These are phyloP conservation scores for Starmerella scarabaei DNA, from an alignment of 805 yeast species.

Conservation along the genomic window DNA sequence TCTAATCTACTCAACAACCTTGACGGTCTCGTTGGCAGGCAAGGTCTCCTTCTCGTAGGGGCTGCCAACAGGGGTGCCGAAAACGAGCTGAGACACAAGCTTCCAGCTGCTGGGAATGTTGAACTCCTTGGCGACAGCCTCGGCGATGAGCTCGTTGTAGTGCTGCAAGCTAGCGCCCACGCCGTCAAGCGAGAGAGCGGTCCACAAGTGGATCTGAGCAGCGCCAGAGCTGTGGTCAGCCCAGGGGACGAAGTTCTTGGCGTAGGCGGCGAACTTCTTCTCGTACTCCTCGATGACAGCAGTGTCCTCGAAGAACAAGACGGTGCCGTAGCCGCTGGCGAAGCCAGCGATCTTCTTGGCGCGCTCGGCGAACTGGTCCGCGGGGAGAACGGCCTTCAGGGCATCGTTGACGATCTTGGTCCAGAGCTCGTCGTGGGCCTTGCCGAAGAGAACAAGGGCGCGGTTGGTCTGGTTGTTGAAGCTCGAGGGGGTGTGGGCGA, in stretches of 20 bases:
- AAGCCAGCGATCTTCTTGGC: conserved; percentile 33
- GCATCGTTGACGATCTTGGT: conserved; percentile 27
- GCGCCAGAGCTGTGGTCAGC: conserved; percentile 35
- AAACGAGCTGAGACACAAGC: conserved; percentile 39
- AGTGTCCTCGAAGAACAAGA: conserved; percentile 36
- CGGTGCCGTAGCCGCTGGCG: conserved; percentile 39
- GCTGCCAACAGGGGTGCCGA: conserved; percentile 35
- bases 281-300: conserved; percentile 31
- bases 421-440: conserved; percentile 37
- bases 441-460: conserved; percentile 37
- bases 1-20: conserved; percentile 2
- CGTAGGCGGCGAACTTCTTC: conserved; percentile 33
- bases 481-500: conserved; percentile 39
- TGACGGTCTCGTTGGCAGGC: conserved; percentile 33
- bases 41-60: conserved; percentile 31
- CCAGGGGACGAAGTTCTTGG: conserved; percentile 36
- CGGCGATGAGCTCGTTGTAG: conserved; percentile 36
- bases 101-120: conserved; percentile 34
- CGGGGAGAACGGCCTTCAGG: conserved; percentile 27
- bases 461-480: conserved; percentile 42
- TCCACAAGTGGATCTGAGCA: conserved; percentile 40
- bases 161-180: conserved; percentile 43
- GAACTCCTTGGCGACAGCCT: conserved; percentile 29
- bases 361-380: conserved; percentile 29
- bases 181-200: conserved; percentile 31